phyloP scores from a whole-genome alignment of 2,329 filamentous ascomycete species.

The Rhexocercosporidium sp. region DNA sequence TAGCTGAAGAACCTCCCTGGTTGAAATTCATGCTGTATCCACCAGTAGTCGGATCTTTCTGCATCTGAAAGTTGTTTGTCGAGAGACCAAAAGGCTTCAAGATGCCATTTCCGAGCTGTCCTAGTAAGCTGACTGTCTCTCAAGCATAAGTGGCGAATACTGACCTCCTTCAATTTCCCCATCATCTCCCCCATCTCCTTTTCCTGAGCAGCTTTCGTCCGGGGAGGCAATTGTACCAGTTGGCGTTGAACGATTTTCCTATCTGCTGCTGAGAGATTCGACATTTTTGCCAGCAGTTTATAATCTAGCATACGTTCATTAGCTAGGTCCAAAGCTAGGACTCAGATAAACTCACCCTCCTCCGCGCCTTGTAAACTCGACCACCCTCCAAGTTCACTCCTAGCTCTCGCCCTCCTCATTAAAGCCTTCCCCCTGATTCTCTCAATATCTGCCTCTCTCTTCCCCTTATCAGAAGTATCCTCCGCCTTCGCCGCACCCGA shows the following conservation, averaged over 20 bases:
- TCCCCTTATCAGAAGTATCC: slow-evolving; percentile 37
- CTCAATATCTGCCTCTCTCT: slow-evolving; percentile 65
- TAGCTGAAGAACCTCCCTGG: slow-evolving; percentile 32
- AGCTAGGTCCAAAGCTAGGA: slow-evolving; percentile 6
- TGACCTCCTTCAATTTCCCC: slow-evolving; percentile 85
- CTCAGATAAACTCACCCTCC: slow-evolving; percentile 47
- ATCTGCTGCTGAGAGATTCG: slow-evolving; percentile 69
- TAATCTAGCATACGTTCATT: slow-evolving; percentile 62
- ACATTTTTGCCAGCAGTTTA: slow-evolving; percentile 63
- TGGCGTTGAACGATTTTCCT: slow-evolving; percentile 69
- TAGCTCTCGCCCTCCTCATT: slow-evolving; percentile 53
- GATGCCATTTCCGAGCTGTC: slow-evolving; percentile 82
- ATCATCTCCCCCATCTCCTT: slow-evolving; percentile 96
- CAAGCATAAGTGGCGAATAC: slow-evolving; percentile 38
- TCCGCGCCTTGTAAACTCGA: slow-evolving; percentile 76
- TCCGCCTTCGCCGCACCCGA: slow-evolving; percentile 59
- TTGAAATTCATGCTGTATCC: slow-evolving; percentile 93
- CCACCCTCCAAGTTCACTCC: slow-evolving; percentile 77
- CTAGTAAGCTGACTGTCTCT: slow-evolving; percentile 9
- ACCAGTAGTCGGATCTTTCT: slow-evolving; percentile 85
- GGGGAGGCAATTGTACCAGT: slow-evolving; percentile 67
- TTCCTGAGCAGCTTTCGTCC: slow-evolving; percentile 79
- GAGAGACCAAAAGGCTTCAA: slow-evolving; percentile 92
- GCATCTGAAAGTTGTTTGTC: slow-evolving; percentile 94
- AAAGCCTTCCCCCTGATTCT: slow-evolving; percentile 84